A percentile compares a stretch with the other conserved stretches of the same genome.
phyloP scores from a whole-genome alignment of 2,329 filamentous ascomycete species.

The Fusarium begoniae region DNA sequence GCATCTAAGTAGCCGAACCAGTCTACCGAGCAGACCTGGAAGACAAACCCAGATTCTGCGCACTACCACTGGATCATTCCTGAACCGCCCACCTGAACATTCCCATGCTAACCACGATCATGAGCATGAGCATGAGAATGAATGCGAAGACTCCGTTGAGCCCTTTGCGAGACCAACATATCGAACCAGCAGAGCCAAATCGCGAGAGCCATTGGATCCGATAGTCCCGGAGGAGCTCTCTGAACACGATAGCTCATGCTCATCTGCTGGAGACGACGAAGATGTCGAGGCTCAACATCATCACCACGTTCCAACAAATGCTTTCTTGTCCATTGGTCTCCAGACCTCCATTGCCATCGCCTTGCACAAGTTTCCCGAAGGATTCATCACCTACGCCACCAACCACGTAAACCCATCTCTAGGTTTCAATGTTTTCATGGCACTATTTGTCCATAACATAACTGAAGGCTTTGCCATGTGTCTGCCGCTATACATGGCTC shows the following conservation, averaged over 20 bases:
- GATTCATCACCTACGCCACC: constrained; percentile 91
- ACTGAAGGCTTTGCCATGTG: constrained; percentile 96
- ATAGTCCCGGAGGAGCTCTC: constrained; percentile 35
- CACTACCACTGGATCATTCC: constrained; percentile 52
- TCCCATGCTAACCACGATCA: constrained; percentile 34
- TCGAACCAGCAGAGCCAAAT: constrained; percentile 51
- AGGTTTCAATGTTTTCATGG: constrained; percentile 92
- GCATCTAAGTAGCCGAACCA: constrained; percentile 56
- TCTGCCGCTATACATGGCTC: constrained; percentile 89
- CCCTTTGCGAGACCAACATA: constrained; percentile 46
- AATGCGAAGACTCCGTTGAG: constrained; percentile 32
- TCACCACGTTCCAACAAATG: constrained; percentile 94
- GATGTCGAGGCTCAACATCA: constrained; percentile 73
- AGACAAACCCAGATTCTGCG: constrained; percentile 52
- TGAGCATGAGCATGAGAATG: constrained; percentile 40
- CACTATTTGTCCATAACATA: constrained; percentile 97
- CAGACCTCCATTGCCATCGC: constrained; percentile 96
- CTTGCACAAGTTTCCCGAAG: constrained; percentile 92
- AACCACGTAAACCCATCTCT: constrained; percentile 93
- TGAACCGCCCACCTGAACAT: constrained; percentile 44
- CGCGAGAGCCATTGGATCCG: constrained; percentile 49
- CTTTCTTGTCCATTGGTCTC: constrained; percentile 92
- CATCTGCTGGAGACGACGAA: constrained; percentile 50
- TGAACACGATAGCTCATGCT: constrained; percentile 40
- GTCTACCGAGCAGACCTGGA: constrained; percentile 39